Evolutionary conservation across 257 asterid genomes (phyloP), one percentile per base, ranked within the genome.

Genomic region (Cruciata laevipes): DNA sequence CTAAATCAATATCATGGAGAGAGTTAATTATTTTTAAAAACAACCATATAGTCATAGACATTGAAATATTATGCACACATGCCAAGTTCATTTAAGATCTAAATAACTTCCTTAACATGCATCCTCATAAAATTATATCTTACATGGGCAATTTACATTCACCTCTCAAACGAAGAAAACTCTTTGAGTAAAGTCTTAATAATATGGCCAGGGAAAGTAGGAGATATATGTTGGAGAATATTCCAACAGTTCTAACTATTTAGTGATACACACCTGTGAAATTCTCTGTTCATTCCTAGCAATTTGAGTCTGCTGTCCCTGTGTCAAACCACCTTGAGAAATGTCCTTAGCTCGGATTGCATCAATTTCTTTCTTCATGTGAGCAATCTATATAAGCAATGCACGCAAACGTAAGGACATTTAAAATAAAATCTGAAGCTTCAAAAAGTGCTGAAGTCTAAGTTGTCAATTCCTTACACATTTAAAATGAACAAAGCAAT

Each of bases 301-400:
- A 77, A 94, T 94, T 85, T 94, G 99, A 76, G 97, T 94, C 89
- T 94, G 99, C 18, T 94, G 97, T 49, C 99, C 97, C 76, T 94
- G 99, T 14, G 97, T 90, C 80, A 94, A 76, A 65, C 99, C 99
- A 85, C 99, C 99, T 85, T 94, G 99, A 80, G 97, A 71, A 82
- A 94, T 94, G 78, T 90, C 99, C 89, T 94, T 94, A 5, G 92
- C 97, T 67, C 99, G 91, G 69, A 94, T 94, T 66, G 99, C 96
- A 80, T 94, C 96, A 69, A 94, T 94, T 86, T 94, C 99, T 85
- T 94, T 94, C 82, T 90, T 94, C 99, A 94, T 94, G 82, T 94
- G 97, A 78, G 91, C 89, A 82, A 94, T 88, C 99, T 90, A 77
- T 16, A 51, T 16, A 51, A 59, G 47, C 52, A 66, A 20, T 32